Evolutionary conservation across 208 protist genomes (phyloP).

Genomic region (Wallacemonas sp.): DNA sequence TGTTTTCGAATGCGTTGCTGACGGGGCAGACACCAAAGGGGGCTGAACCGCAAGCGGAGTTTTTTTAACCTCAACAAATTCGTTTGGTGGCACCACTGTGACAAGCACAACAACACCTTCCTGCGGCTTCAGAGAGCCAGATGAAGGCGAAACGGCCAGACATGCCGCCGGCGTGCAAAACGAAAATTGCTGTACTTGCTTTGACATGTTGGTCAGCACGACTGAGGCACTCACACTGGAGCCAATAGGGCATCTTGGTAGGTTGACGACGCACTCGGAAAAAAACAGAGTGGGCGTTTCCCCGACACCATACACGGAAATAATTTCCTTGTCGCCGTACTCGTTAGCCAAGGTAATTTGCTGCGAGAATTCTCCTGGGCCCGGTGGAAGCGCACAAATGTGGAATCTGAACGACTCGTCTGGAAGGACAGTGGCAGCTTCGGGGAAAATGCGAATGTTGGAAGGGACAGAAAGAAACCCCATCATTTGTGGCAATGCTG

Average conservation of each 20-base stretch:
- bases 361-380: conserved; percentile 33
- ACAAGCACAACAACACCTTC: conserved; percentile 5
- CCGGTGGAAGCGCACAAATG: conserved; percentile 31
- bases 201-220: conserved; percentile 28
- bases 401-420: conserved; percentile 32
- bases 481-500: conserved; percentile 38
- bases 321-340: conserved; percentile 30
- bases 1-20: background rate
- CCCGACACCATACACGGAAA: conserved; percentile 30
- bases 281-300: conserved; percentile 20
- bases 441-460: conserved; percentile 36
- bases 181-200: conserved; percentile 18
- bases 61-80: conserved; percentile 13
- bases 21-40: background rate
- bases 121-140: conserved; percentile 18
- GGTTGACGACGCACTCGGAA: conserved; percentile 22
- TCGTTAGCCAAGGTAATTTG: conserved; percentile 42
- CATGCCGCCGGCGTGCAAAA: conserved; percentile 15
- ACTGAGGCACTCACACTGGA: conserved; percentile 21
- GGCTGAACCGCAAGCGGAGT: background rate
- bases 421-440: conserved; percentile 22
- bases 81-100: background rate
- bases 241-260: conserved; percentile 37
- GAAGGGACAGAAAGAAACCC: conserved; percentile 38
- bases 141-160: conserved; percentile 32